phyloP scores from a whole-genome alignment of 805 yeast genomes.

The Zygosaccharomyces kombuchaensis region DNA sequence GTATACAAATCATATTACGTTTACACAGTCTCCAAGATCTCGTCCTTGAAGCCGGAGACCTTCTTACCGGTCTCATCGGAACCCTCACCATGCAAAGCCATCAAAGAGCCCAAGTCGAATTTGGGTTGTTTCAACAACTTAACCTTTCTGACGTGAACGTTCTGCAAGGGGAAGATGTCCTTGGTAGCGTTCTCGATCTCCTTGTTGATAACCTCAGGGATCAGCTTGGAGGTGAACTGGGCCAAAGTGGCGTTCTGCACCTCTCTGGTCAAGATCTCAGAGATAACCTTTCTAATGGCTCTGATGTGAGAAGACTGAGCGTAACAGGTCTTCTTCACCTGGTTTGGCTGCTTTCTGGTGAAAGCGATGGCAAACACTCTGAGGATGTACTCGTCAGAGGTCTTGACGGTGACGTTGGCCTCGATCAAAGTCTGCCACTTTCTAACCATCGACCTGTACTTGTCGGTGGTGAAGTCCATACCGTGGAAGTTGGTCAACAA shows the following conservation, averaged over 20 bases:
- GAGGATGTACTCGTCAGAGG: slow-evolving; percentile 94
- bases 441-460: slow-evolving; percentile 95
- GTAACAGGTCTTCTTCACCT: slow-evolving; percentile 94
- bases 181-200: slow-evolving; percentile 96
- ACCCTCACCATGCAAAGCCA: slow-evolving; percentile 96
- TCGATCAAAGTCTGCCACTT: slow-evolving; percentile 98
- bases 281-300: slow-evolving; percentile 95
- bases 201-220: slow-evolving; percentile 98
- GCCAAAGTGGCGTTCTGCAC: slow-evolving; percentile 91
- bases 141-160: slow-evolving; percentile 98
- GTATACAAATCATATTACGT: slow-evolving; percentile 22
- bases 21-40: slow-evolving; percentile 95
- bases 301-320: slow-evolving; percentile 97
- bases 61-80: slow-evolving; percentile 96
- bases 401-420: slow-evolving; percentile 97
- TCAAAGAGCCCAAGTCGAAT: slow-evolving; percentile 94
- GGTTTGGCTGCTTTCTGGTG: slow-evolving; percentile 97
- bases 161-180: slow-evolving; percentile 94
- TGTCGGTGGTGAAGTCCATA: slow-evolving; percentile 95
- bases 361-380: slow-evolving; percentile 96
- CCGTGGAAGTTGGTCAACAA: slow-evolving; percentile 99
- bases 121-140: slow-evolving; percentile 98
- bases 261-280: slow-evolving; percentile 94
- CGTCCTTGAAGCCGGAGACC: slow-evolving; percentile 97
- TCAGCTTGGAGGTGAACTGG: slow-evolving; percentile 94